Evolutionary conservation across 129 eudicot species (phyloP).

Genomic region (Flaveria bidentis): DNA sequence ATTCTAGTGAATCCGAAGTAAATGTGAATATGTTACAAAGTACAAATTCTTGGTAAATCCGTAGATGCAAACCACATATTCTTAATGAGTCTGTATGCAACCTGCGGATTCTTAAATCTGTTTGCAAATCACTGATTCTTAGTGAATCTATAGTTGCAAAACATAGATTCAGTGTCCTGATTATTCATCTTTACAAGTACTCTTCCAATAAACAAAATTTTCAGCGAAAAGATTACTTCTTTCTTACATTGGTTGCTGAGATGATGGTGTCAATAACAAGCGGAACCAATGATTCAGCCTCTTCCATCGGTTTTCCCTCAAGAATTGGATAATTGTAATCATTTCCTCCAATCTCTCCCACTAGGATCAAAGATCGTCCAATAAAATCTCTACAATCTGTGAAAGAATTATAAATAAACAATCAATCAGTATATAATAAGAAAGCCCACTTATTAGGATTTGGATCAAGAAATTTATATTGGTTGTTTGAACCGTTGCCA

Average conservation of each 20-base stretch:
- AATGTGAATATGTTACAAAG: no score
- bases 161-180: no score
- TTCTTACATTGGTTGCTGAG: slow-evolving; percentile 19
- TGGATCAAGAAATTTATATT: background rate
- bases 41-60: no score
- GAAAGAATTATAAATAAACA: background rate
- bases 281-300: slow-evolving; percentile 20
- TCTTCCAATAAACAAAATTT: no score
- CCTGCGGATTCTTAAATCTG: no score
- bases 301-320: slow-evolving; percentile 31
- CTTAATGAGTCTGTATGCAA: no score
- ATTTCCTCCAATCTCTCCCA: slow-evolving; percentile 84
- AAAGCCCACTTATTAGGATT: background rate
- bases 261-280: slow-evolving; percentile 40
- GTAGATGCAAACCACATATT: no score
- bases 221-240: background rate
- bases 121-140: no score
- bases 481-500: slow-evolving; percentile 30
- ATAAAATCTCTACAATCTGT: slow-evolving; percentile 47
- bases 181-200: no score
- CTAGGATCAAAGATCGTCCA: slow-evolving; percentile 41
- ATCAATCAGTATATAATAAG: background rate
- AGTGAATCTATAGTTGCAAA: no score
- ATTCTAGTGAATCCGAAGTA: no score
- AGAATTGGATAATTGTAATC: slow-evolving; percentile 53